phyloP scores from a whole-genome alignment of 2,329 filamentous ascomycete genomes.

The Colletotrichum abscissum region DNA sequence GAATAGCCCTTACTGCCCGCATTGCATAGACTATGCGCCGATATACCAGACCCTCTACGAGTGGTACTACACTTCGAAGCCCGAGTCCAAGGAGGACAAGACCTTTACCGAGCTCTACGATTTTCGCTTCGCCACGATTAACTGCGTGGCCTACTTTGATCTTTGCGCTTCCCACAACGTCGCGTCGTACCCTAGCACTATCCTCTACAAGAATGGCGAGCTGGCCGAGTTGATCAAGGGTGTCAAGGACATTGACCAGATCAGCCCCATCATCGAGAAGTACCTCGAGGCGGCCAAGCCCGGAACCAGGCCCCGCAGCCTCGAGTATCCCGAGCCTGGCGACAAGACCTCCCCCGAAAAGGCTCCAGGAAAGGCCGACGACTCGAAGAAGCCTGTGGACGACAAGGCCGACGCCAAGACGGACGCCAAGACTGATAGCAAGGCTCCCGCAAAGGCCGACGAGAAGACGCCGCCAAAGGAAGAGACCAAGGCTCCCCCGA shows the following conservation, averaged over 20 bases:
- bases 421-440: constrained; percentile 36
- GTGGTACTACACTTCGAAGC: constrained; percentile 90
- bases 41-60: constrained; percentile 94
- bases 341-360: constrained; percentile 59
- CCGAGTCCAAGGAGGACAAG: constrained; percentile 65
- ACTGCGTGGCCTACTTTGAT: constrained; percentile 87
- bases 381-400: constrained; percentile 34
- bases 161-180: constrained; percentile 78
- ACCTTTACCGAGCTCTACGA: constrained; percentile 85
- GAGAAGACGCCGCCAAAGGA: constrained; percentile 41
- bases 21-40: constrained; percentile 85
- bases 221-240: constrained; percentile 73
- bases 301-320: constrained; percentile 76
- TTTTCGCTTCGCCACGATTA: constrained; percentile 86
- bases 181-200: constrained; percentile 78
- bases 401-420: constrained; percentile 39
- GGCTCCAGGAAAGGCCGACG: constrained; percentile 43
- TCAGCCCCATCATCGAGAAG: constrained; percentile 80
- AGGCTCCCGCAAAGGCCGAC: constrained; percentile 43
- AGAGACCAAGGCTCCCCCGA: constrained; percentile 29
- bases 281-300: constrained; percentile 82
- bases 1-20: constrained; percentile 69
- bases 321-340: constrained; percentile 78
- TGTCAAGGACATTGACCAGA: constrained; percentile 70
- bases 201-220: constrained; percentile 84